Conservation (phyloP, 2,329 filamentous ascomycete species). For the Diaporthe sp. region DNA sequence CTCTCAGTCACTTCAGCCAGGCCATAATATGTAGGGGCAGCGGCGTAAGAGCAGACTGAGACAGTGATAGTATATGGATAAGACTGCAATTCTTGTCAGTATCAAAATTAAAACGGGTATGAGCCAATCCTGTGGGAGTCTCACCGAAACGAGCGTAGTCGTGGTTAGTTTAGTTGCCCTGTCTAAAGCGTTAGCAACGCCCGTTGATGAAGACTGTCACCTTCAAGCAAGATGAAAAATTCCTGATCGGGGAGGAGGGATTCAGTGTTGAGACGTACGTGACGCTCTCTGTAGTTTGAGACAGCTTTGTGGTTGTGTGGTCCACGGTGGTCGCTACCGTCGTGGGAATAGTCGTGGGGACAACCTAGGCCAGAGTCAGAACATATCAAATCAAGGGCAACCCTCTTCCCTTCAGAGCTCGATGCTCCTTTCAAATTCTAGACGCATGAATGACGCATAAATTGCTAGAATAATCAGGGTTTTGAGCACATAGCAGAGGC, state of each 20-base stretch:
- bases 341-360: constrained; percentile 7
- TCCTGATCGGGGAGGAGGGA: neutral
- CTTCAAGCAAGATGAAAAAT: too few relatives aligned
- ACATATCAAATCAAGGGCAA: neutral
- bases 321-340: constrained; percentile 27
- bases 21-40: constrained; percentile 5
- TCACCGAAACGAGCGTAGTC: constrained; percentile 40
- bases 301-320: constrained; percentile 15
- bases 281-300: constrained; percentile 14
- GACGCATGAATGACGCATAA: too few relatives aligned
- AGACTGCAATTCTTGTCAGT: constrained; percentile 33
- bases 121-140: neutral
- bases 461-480: too few relatives aligned
- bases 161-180: constrained; percentile 38
- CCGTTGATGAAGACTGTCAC: neutral
- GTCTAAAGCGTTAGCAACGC: constrained; percentile 3
- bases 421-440: neutral
- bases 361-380: constrained; percentile 18
- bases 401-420: neutral
- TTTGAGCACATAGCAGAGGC: neutral
- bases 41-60: constrained; percentile 35
- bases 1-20: constrained; percentile 21
- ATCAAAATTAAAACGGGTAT: neutral
- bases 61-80: constrained; percentile 41
- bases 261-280: neutral